Conservation (phyloP, 2,329 filamentous ascomycete species). For the Leptographium flavum region DNA sequence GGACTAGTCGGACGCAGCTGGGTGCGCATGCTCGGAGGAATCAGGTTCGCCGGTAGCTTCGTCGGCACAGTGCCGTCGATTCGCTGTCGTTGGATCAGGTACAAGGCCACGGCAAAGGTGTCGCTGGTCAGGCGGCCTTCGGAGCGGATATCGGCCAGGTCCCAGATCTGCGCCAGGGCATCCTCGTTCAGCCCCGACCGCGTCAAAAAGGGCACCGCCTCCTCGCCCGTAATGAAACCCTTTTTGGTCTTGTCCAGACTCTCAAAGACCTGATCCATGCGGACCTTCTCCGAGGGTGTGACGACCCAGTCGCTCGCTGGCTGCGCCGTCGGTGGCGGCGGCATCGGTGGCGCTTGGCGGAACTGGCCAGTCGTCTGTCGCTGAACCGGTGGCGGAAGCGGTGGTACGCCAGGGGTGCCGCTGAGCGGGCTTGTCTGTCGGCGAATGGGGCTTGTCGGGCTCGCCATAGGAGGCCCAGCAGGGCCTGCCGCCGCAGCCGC, state of each 20-base stretch:
- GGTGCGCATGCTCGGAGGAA: constrained; percentile 73
- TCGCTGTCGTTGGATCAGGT: constrained; percentile 73
- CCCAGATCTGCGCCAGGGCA: constrained; percentile 87
- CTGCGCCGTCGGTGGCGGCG: constrained; percentile 11
- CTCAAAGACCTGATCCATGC: constrained; percentile 77
- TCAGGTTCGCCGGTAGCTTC: constrained; percentile 62
- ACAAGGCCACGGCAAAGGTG: constrained; percentile 96
- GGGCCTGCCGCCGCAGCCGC: constrained; percentile 11
- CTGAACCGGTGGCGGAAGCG: constrained; percentile 44
- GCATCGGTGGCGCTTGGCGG: constrained; percentile 39
- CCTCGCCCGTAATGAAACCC: constrained; percentile 82
- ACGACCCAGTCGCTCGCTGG: constrained; percentile 58
- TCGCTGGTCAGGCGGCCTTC: constrained; percentile 75
- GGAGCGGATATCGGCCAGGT: constrained; percentile 85
- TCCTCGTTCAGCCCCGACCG: constrained; percentile 86
- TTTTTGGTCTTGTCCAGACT: constrained; percentile 67
- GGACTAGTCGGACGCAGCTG: constrained; percentile 37
- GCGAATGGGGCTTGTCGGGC: constrained; percentile 18
- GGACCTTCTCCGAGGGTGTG: constrained; percentile 66
- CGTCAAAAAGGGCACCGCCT: constrained; percentile 87
- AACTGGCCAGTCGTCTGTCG: constrained; percentile 62
- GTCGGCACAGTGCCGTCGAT: constrained; percentile 54
- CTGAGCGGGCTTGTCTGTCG: constrained; percentile 34
- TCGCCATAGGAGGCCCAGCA: constrained; percentile 8
- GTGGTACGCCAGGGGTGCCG: constrained; percentile 21